A percentile compares a stretch with the other conserved stretches of the same genome.
phyloP scores from a whole-genome alignment of 441 rosid species.

The Dalechampia spathulata region DNA sequence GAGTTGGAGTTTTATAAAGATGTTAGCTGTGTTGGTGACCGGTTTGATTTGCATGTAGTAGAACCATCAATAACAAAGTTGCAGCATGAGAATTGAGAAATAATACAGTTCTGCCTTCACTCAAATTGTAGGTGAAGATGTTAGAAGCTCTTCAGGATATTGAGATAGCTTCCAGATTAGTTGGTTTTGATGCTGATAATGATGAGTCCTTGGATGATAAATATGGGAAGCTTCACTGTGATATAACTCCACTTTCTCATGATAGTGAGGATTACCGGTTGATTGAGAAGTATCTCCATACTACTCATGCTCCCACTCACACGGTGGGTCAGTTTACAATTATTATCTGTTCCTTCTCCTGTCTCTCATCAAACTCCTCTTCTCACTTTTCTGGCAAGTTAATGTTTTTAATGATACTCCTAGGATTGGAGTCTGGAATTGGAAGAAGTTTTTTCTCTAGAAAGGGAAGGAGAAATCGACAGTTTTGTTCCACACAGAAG shows the following conservation, averaged over 20 bases:
- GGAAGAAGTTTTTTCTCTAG: conserved; percentile 89
- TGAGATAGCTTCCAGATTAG: conserved; percentile 96
- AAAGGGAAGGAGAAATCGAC: conserved; percentile 88
- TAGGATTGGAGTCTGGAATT: conserved; percentile 96
- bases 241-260: conserved; percentile 66
- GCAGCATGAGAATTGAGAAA: not conserved
- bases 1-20: not conserved
- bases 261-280: conserved; percentile 72
- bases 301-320: conserved; percentile 97
- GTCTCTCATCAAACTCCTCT: not conserved
- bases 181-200: conserved; percentile 79
- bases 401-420: conserved; percentile 15
- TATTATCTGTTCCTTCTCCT: not conserved
- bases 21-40: not conserved
- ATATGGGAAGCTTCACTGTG: conserved; percentile 65
- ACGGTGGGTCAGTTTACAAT: conserved; percentile 40
- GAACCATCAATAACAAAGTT: not conserved
- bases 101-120: conserved; percentile 14
- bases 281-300: conserved; percentile 70
- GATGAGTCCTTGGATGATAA: conserved; percentile 82
- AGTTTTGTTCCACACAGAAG: conserved; percentile 59
- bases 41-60: not conserved
- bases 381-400: not conserved
- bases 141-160: conserved; percentile 97
- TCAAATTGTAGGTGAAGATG: conserved; percentile 77